Evolutionary conservation across 2,329 filamentous ascomycete genomes (phyloP).

Genomic region (Exutisphaerella laricina): DNA sequence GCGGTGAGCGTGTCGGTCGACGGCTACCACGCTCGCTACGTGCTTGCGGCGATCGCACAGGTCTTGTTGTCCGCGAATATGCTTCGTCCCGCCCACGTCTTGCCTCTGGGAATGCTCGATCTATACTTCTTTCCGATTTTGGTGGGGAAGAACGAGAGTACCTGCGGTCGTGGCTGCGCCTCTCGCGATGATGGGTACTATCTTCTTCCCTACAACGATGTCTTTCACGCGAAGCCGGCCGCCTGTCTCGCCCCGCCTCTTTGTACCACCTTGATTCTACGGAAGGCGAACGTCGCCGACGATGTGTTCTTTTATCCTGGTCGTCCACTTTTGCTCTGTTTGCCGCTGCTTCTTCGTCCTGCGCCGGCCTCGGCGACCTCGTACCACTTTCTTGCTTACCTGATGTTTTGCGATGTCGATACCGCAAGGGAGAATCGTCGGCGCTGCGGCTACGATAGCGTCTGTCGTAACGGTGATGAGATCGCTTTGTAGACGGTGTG

Average conservation of each 20-base stretch:
- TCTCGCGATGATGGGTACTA: slow-evolving; percentile 8
- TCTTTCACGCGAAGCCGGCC: slow-evolving; percentile 30
- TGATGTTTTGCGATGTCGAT: slow-evolving; percentile 16
- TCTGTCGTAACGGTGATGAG: slow-evolving; percentile 10
- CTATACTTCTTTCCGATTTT: slow-evolving; percentile 3
- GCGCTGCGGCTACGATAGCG: slow-evolving; percentile 17
- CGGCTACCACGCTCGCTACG: slow-evolving; percentile 12
- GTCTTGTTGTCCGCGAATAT: slow-evolving; percentile 2
- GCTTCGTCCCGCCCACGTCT: slow-evolving; percentile 8
- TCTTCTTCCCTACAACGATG: slow-evolving; percentile 20
- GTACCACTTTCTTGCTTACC: slow-evolving; percentile 32
- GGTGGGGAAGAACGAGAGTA: slow-evolving; percentile 22
- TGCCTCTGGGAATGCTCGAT: not conserved
- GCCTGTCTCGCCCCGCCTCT: slow-evolving; percentile 29
- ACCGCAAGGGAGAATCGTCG: slow-evolving; percentile 29
- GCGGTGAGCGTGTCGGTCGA: slow-evolving; percentile 20
- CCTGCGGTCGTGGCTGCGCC: slow-evolving; percentile 9
- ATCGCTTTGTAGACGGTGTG: slow-evolving; percentile 17
- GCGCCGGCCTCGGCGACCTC: slow-evolving; percentile 29
- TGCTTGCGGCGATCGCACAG: slow-evolving; percentile 8
- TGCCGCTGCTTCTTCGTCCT: slow-evolving; percentile 21
- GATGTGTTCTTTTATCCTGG: slow-evolving; percentile 33
- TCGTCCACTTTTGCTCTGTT: slow-evolving; percentile 18
- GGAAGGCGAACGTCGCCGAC: slow-evolving; percentile 39
- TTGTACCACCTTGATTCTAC: slow-evolving; percentile 36